Conservation (phyloP, 208 protist genomes). For the Porcisia deanei region DNA sequence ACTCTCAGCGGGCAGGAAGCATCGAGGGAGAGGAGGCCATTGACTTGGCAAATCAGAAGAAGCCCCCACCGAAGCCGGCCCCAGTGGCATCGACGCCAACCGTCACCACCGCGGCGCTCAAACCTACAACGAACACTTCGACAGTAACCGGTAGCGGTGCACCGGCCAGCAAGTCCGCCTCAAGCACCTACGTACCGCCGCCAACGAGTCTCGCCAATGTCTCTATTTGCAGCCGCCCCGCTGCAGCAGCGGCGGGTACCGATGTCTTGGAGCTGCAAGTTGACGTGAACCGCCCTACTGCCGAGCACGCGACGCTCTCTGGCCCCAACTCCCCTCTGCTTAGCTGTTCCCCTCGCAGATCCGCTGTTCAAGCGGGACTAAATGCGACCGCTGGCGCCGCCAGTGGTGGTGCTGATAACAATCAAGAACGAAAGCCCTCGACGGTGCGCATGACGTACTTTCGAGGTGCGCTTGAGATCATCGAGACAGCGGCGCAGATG, state of each 20-base stretch:
- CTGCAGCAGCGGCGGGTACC: slow-evolving; percentile 51
- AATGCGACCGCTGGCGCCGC: not conserved
- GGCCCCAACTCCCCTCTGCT: slow-evolving; percentile 14
- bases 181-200: slow-evolving; percentile 33
- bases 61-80: slow-evolving; percentile 6
- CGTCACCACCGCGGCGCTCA: slow-evolving; percentile 23
- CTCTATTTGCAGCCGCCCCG: slow-evolving; percentile 68
- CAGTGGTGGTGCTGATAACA: slow-evolving; percentile 3
- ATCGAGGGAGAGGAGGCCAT: slow-evolving; percentile 13
- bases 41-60: slow-evolving; percentile 3
- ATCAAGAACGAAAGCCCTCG: slow-evolving; percentile 29
- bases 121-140: slow-evolving; percentile 21
- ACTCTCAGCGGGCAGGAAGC: slow-evolving; percentile 9
- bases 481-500: slow-evolving; percentile 67
- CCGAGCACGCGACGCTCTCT: slow-evolving; percentile 10
- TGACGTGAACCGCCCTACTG: not conserved
- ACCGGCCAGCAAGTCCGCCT: slow-evolving; percentile 11
- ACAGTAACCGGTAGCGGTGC: slow-evolving; percentile 20
- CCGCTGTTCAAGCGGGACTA: not conserved
- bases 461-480: slow-evolving; percentile 66
- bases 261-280: slow-evolving; percentile 50
- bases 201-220: slow-evolving; percentile 60
- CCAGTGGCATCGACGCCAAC: slow-evolving; percentile 14
- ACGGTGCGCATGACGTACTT: slow-evolving; percentile 62
- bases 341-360: slow-evolving; percentile 3